phyloP scores from a whole-genome alignment of 2,329 filamentous ascomycete genomes.

The Exophiala sideris region DNA sequence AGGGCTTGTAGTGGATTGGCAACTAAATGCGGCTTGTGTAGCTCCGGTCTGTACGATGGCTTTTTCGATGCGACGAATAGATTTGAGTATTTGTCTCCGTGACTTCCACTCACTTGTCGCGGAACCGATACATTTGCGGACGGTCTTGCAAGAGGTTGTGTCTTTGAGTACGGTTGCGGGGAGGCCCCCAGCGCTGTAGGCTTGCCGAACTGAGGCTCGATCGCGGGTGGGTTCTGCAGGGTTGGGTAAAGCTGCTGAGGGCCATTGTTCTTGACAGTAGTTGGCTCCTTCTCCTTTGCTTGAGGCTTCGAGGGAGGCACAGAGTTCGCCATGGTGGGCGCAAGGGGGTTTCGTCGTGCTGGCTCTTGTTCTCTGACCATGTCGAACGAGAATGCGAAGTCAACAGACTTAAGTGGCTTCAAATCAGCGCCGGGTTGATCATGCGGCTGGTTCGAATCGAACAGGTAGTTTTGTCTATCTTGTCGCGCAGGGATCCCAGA shows the following conservation, averaged over 20 bases:
- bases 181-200: constrained; percentile 52
- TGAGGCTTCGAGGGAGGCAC: constrained; percentile 28
- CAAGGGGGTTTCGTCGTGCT: constrained; percentile 35
- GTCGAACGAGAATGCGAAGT: constrained; percentile 25
- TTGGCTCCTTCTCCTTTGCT: constrained; percentile 27
- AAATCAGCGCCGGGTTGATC: neutral
- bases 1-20: constrained; percentile 23
- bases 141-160: constrained; percentile 46
- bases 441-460: constrained; percentile 3
- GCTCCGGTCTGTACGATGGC: constrained; percentile 18
- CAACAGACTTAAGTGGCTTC: constrained; percentile 3
- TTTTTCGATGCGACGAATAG: constrained; percentile 26
- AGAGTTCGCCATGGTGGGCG: constrained; percentile 37
- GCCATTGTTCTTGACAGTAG: neutral
- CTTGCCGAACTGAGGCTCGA: constrained; percentile 56
- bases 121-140: constrained; percentile 23
- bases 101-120: constrained; percentile 16
- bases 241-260: constrained; percentile 13
- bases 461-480: constrained; percentile 3
- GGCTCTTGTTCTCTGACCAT: constrained; percentile 55
- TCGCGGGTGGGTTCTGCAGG: constrained; percentile 7
- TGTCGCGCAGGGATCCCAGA: neutral
- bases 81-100: constrained; percentile 24
- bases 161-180: constrained; percentile 42
- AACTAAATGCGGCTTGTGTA: constrained; percentile 21